Conservation (phyloP, 208 protist species). For the Acanthamoeba healyi region DNA sequence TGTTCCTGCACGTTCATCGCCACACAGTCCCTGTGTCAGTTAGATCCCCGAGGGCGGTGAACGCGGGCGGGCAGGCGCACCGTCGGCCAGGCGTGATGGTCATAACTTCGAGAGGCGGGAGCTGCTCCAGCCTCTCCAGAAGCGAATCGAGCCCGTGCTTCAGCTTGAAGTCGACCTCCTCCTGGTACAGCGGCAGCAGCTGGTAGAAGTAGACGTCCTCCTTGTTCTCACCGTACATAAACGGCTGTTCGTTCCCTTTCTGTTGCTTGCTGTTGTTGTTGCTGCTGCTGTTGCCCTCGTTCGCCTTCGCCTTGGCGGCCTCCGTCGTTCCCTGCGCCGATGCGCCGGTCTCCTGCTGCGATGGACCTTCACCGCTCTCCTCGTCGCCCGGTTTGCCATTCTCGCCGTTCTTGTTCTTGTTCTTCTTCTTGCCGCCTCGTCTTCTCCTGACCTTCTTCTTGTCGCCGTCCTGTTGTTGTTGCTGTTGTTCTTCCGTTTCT, state of each 20-base stretch:
- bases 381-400: background rate
- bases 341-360: too few relatives aligned
- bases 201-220: conserved; percentile 73
- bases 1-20: too few relatives aligned
- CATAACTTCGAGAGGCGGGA: conserved; percentile 42
- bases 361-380: too few relatives aligned
- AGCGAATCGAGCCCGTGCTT: conserved; percentile 37
- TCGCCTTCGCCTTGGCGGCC: background rate
- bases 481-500: background rate
- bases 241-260: conserved; percentile 53
- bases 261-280: background rate
- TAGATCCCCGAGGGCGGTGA: too few relatives aligned
- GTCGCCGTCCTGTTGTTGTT: background rate
- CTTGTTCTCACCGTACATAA: conserved; percentile 35
- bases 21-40: too few relatives aligned
- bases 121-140: conserved; percentile 59
- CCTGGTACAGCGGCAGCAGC: conserved; percentile 70
- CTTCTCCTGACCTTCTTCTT: conserved; percentile 17
- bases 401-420: conserved; percentile 47
- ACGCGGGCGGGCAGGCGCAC: background rate
- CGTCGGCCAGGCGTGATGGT: conserved; percentile 40
- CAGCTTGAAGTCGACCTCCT: conserved; percentile 70
- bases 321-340: too few relatives aligned
- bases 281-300: background rate
- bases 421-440: conserved; percentile 64